These are phyloP conservation scores for Leccinum solheimii DNA, from an alignment of 1,284 basidiomycete genomes.

Conservation along the genomic window DNA sequence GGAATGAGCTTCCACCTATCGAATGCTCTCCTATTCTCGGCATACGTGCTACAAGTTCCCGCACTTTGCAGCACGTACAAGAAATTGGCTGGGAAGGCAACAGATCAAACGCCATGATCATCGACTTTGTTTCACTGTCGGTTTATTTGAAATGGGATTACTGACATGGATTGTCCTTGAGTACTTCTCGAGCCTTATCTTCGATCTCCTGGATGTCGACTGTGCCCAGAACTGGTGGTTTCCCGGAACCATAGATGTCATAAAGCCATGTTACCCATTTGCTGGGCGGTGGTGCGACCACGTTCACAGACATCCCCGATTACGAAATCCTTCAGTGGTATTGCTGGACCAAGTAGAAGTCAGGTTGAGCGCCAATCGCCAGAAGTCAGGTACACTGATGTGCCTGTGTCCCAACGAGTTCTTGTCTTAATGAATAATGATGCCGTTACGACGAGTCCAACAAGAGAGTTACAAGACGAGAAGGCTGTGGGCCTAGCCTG, in stretches of 20 bases:
- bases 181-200: constrained; percentile 43
- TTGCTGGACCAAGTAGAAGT: background rate
- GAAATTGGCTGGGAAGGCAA: constrained; percentile 51
- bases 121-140: background rate
- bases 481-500: background rate
- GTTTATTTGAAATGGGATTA: background rate
- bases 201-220: constrained; percentile 46
- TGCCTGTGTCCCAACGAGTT: background rate
- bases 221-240: constrained; percentile 40
- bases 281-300: constrained; percentile 22
- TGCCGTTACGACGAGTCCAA: background rate
- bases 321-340: background rate
- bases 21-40: constrained; percentile 56
- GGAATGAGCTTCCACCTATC: constrained; percentile 67
- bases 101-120: background rate
- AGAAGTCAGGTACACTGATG: background rate
- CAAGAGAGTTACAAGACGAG: no score
- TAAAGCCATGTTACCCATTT: constrained; percentile 25
- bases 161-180: constrained; percentile 41
- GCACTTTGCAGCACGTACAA: constrained; percentile 64
- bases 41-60: constrained; percentile 57
- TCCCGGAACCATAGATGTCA: constrained; percentile 27
- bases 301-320: constrained; percentile 20
- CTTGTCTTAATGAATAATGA: background rate
- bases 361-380: background rate